Evolutionary conservation across 2,329 filamentous ascomycete genomes (phyloP), one percentile per base, ranked within the genome.

Genomic region (Ophiocordyceps robertsii): DNA sequence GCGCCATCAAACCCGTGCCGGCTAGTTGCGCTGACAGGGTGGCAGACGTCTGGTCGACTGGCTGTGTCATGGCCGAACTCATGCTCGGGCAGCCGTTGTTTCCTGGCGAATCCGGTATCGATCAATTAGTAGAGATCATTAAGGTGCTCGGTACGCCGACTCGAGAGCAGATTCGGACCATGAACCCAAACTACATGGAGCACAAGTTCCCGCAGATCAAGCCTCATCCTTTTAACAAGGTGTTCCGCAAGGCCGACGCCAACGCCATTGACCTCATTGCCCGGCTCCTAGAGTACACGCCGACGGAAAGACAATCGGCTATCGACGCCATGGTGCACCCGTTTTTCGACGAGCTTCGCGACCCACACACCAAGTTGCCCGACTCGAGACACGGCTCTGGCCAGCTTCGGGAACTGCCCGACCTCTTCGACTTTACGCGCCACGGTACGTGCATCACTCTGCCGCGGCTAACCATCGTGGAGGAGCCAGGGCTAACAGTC

Each of bases 151-250:
- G 92, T 46, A 98, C 92, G 16, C 92, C 92, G 16, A 96, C 92
- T 31, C 78, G 92, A 50, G 92, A 98, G 63, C 92, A 98, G 66
- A 98, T 98, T 58, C 85, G 92, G 53, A 98, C 92, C 51, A 98
- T 98, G 92, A 98, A 98, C 66, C 92, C 92, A 46, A 98, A 98
- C 67, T 98, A 98, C 67, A 98, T 98, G 92, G 92, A 98, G 69
- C 92, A 98, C 71, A 96, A 96, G 70, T 98, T 98, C 67, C 92
- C 92, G 39, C 92, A 98, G 66, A 98, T 98, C 71, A 98, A 98
- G 72, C 92, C 92, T 45, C 92, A 98, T 59, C 92, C 92, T 27
- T 98, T 98, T 73, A 93, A 84, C 69, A 96, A 96, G 77, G 92
- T 98, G 43, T 96, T 98, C 77, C 82, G 92, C 53, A 95, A 93